These are phyloP conservation scores for Verticillium longisporum DNA, from an alignment of 2,329 filamentous ascomycete species.

Conservation along the genomic window DNA sequence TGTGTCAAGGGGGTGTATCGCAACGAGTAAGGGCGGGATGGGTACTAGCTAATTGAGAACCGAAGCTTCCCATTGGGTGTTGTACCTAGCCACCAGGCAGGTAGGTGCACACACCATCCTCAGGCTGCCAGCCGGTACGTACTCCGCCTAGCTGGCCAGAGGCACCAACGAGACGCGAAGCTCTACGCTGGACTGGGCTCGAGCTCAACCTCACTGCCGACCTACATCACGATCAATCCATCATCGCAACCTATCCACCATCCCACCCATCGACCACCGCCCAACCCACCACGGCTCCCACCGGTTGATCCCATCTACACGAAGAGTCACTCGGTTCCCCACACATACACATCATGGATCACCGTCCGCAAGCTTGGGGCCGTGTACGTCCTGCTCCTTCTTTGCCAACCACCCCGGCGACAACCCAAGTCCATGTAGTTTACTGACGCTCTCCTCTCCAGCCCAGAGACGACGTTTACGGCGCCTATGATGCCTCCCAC, in stretches of 20 bases:
- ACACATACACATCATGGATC: slow-evolving; percentile 48
- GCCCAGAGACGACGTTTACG: slow-evolving; percentile 97
- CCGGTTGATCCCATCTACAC: background rate
- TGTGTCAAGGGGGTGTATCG: no score
- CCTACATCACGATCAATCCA: background rate
- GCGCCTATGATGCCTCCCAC: slow-evolving; percentile 82
- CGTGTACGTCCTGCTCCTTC: slow-evolving; percentile 45
- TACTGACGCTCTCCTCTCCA: slow-evolving; percentile 29
- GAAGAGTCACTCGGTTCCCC: slow-evolving; percentile 1
- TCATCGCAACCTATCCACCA: background rate
- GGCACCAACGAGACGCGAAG: slow-evolving; percentile 12
- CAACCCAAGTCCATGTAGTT: background rate
- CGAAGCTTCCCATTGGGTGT: background rate
- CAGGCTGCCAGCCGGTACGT: background rate
- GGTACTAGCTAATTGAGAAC: background rate
- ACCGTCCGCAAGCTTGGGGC: slow-evolving; percentile 67
- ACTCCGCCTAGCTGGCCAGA: slow-evolving; percentile 1
- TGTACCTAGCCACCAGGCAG: background rate
- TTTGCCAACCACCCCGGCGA: slow-evolving; percentile 10
- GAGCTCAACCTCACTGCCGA: background rate
- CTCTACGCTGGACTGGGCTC: background rate
- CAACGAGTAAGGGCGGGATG: no score
- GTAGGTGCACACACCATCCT: background rate
- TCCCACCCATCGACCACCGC: background rate
- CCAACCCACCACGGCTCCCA: background rate